Evolutionary conservation across 306 rosid species (phyloP), one percentile per base, ranked within the genome.

Genomic region (Dryas drummondii): DNA sequence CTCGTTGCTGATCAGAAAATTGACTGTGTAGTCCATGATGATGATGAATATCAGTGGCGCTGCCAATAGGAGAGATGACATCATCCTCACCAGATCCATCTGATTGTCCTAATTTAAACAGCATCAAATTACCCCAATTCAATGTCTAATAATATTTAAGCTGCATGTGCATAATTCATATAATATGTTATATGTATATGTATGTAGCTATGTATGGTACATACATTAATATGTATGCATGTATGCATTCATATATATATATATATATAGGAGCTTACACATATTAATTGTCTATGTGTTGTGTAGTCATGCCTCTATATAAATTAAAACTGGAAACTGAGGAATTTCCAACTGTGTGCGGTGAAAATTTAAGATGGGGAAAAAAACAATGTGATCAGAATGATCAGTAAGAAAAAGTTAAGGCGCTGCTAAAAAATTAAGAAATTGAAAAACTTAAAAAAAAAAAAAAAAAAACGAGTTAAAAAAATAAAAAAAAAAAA

Each of bases 81-180:
- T 93, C 97, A 55, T 93, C 98, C 12, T 93, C 98, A 48, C 97
- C 97, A 1, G 97, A 93, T 46, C 97, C 97, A 76, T 93, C 98
- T 7, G 98, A 91, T 80, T 83, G 91, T 47, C 98, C 93, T 91
- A 62, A 62, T 62, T 19, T 5, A 62, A 32, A 41, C 42, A 14
- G 4, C 12, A 32, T 68, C 10, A 17, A 12, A 15, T 16, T 26
- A 49, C 9, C n/a, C 26, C 62, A 56, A n/a, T 15, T 56, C 9
- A 4, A 56, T 56, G 27, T 56, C 27, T 15, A n/a, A n/a, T 9
- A 7, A 55, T 32, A 32, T 32, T 32, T 32, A 32, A 32, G 37
- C 37, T 32, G 3, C 2, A 1, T 32, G 37, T 22, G 22, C 22
- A 22, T 22, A 22, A 22, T 22, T 22, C 2, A 32, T 52, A 14